Percentiles rank a stretch among this genome's conserved stretches.
phyloP scores from a whole-genome alignment of 352 stramenopile species.

The Pythium vanterpoolii region DNA sequence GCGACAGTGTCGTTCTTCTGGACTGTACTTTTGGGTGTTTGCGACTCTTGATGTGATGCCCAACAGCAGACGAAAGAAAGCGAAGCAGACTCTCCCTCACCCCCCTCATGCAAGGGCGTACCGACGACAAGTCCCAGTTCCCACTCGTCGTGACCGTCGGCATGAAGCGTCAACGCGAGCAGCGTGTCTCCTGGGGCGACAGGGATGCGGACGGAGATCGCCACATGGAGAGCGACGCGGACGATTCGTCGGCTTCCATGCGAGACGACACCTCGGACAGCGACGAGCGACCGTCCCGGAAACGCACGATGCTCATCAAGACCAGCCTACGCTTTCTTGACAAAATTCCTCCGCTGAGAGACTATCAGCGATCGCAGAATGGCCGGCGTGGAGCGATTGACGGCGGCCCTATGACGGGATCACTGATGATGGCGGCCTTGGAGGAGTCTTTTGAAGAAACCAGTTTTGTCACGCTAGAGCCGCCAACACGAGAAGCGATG shows the following conservation, averaged over 20 bases:
- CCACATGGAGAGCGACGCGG: conserved; percentile 10
- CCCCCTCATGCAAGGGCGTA: not conserved
- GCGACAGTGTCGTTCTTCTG: not conserved
- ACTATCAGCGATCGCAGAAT: conserved; percentile 59
- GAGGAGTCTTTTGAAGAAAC: conserved; percentile 68
- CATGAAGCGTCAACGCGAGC: conserved; percentile 22
- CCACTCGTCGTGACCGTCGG: not conserved
- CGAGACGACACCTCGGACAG: conserved; percentile 11
- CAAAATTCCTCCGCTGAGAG: conserved; percentile 54
- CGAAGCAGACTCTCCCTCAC: conserved; percentile 2
- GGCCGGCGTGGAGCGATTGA: conserved; percentile 64
- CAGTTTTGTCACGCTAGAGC: conserved; percentile 57
- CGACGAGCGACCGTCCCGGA: conserved; percentile 25
- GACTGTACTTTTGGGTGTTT: conserved; percentile 26
- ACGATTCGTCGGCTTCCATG: not conserved
- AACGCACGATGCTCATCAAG: conserved; percentile 51
- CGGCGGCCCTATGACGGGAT: conserved; percentile 32
- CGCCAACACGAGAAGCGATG: conserved; percentile 33
- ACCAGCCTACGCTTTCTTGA: conserved; percentile 63
- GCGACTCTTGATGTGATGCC: conserved; percentile 19
- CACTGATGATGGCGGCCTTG: conserved; percentile 53
- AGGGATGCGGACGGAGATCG: conserved; percentile 15
- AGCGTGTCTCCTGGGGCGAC: conserved; percentile 3
- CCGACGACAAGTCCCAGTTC: not conserved
- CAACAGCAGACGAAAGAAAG: conserved; percentile 1